Conservation (phyloP, 2,329 filamentous ascomycete species). For the Metarhizium album region DNA sequence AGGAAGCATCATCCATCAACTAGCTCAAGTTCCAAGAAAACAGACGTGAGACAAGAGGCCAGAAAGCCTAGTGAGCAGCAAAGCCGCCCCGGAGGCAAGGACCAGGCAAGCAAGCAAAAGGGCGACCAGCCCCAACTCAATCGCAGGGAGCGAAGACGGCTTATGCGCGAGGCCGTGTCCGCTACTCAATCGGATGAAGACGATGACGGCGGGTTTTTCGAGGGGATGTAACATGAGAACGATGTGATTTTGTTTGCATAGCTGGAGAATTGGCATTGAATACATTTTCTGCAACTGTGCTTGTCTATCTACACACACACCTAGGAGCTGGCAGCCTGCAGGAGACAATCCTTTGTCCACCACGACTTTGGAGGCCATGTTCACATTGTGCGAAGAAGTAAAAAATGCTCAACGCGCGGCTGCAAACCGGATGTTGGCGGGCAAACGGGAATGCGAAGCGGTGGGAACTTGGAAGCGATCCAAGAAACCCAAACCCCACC, state of each 20-base stretch:
- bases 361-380: no score
- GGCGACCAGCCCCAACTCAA: constrained; percentile 20
- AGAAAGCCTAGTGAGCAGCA: neutral
- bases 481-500: no score
- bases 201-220: constrained; percentile 44
- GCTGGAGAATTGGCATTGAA: neutral
- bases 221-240: neutral
- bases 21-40: neutral
- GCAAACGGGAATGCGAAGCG: no score
- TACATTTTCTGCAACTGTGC: neutral
- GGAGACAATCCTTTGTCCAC: no score
- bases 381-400: no score
- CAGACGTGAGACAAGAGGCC: neutral
- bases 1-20: constrained; percentile 9
- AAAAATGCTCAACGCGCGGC: no score
- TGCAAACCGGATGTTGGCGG: no score
- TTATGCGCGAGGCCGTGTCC: constrained; percentile 24
- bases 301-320: neutral
- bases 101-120: constrained; percentile 12
- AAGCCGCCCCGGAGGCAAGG: constrained; percentile 4
- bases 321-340: neutral
- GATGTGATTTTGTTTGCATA: neutral
- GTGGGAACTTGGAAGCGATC: no score
- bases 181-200: constrained; percentile 29
- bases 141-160: constrained; percentile 23